Evolutionary conservation across 2,329 filamentous ascomycete species (phyloP), one percentile per base, ranked within the genome.

Genomic region (Ascochyta fabae): DNA sequence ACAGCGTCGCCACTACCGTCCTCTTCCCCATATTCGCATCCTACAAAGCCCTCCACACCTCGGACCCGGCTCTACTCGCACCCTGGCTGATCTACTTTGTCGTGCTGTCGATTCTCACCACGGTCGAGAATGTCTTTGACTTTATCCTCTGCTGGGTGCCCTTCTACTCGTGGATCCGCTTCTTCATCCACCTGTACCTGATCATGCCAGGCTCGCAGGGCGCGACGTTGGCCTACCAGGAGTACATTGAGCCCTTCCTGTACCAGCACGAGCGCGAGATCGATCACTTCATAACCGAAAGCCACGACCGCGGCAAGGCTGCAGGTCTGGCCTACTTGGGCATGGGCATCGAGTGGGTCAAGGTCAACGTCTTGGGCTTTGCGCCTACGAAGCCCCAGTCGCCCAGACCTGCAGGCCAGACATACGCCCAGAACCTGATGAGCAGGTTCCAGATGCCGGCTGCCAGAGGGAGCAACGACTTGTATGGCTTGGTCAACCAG

Each of bases 21-120:
- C 87, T 97, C 73, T 96, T 98, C 75, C 95, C 95, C 47, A 87
- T 97, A 61, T 98, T 96, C 79, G 93, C 94, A 65, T 96, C 94
- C 62, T 98, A 97, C 84, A 98, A 98, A 82, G 94, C 95, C 44
- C 89, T 99, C 72, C 94, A 95, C 79, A 93, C 92, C 15, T 89
- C 90, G 48, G 91, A 97, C 76, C 92, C 93, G 2, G 88, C 91
- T 34, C 88, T 96, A 73, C 84, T 97, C 57, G 91, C 91, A 61
- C 94, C 94, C 88, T 99, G 95, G 95, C 86, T 98, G 64, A 98
- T 98, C 90, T 99, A 98, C 84, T 99, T 94, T 90, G 92, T 96
- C 58, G 92, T 96, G 23, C 85, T 97, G 62, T 90, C 91, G 58
- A 88, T 91, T 74, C 86, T 88, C 67, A 83, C 93, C 53, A 85